Base-by-base conservation (phyloP, 1,284 basidiomycete genomes). In the Irpex lacteus region DNA sequence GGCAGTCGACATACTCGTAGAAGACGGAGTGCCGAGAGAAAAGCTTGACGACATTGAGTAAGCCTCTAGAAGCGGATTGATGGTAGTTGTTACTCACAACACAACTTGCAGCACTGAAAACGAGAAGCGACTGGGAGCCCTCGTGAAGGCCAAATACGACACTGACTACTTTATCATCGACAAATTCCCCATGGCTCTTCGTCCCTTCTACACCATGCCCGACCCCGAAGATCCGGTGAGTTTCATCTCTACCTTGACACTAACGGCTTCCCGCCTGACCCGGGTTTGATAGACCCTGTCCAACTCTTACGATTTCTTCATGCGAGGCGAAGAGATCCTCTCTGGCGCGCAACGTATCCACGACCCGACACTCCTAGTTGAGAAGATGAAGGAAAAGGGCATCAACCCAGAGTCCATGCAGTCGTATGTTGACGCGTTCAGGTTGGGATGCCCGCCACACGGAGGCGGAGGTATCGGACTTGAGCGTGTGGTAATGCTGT, bases 251-350 rank as follows among this genome's bases (percentile, higher is more conserved):
- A 63, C 65, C 26, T 21, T 50, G 32, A 36, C 11, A 37, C 60
- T 60, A 50, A 38, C 15, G n/a, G 40, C n/a, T 63, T 58, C 50
- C 47, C 40, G 44, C 19, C 59, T 38, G 5, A 37, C 49, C 40
- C 44, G n/a, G 44, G 18, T 15, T 26, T 70, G 11, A 47, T 47
- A 95, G 89, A 88, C 87, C 15, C 84, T 98, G 62, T 98, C 96
- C 63, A 98, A 99, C 81, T 98, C 97, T 54, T 99, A 99, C 78
- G 97, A 99, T 80, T 98, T 99, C 79, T 98, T 99, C 86, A 98
- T 99, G 95, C 89, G 97, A 50, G 97, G 97, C 11, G 96, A 99
- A 78, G 97, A 99, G 78, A 98, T 99, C 72, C 83, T 99, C 36
- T 98, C 96, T 1, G 97, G 97, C 15, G 97, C 97, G 18, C 97